Percentiles rank a stretch among this genome's conserved stretches.
phyloP scores from a whole-genome alignment of 2,329 filamentous ascomycete genomes.

The Xylariaceae sp. region DNA sequence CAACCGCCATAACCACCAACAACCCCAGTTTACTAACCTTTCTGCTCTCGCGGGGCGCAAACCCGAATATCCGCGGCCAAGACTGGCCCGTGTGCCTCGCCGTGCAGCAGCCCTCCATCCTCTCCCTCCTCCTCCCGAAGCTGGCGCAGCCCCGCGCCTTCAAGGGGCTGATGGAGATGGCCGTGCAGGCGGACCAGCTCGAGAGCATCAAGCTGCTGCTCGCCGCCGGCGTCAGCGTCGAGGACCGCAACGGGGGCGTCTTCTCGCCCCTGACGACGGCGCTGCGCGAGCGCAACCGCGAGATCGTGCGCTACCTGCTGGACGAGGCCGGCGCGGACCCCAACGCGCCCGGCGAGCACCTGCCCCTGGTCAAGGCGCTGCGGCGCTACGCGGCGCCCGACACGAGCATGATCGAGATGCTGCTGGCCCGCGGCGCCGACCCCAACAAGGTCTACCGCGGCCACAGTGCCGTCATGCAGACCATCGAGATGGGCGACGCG shows the following conservation, averaged over 20 bases:
- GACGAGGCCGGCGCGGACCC: slow-evolving; percentile 55
- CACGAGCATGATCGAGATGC: slow-evolving; percentile 52
- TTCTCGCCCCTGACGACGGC: slow-evolving; percentile 63
- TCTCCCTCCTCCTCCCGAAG: slow-evolving; percentile 49
- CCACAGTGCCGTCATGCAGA: slow-evolving; percentile 59
- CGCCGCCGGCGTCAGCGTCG: slow-evolving; percentile 56
- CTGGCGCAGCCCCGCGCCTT: slow-evolving; percentile 53
- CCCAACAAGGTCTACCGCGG: slow-evolving; percentile 61
- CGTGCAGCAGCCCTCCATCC: slow-evolving; percentile 51
- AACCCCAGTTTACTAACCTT: slow-evolving; percentile 45
- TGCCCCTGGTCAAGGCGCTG: slow-evolving; percentile 59
- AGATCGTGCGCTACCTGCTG: slow-evolving; percentile 55
- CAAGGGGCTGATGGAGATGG: slow-evolving; percentile 61
- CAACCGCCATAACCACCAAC: slow-evolving; percentile 57
- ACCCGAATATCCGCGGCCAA: slow-evolving; percentile 55
- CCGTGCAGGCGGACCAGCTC: slow-evolving; percentile 58
- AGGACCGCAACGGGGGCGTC: slow-evolving; percentile 65
- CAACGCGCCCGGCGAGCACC: slow-evolving; percentile 61
- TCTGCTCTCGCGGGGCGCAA: slow-evolving; percentile 34
- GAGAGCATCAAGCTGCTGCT: slow-evolving; percentile 60
- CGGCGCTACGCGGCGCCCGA: slow-evolving; percentile 49
- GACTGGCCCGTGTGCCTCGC: slow-evolving; percentile 68
- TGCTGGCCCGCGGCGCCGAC: slow-evolving; percentile 57
- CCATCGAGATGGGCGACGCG: slow-evolving; percentile 55
- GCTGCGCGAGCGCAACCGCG: slow-evolving; percentile 53